Conservation (phyloP, 108 stramenopile genomes). For the Nannochloropsis oceanica region DNA sequence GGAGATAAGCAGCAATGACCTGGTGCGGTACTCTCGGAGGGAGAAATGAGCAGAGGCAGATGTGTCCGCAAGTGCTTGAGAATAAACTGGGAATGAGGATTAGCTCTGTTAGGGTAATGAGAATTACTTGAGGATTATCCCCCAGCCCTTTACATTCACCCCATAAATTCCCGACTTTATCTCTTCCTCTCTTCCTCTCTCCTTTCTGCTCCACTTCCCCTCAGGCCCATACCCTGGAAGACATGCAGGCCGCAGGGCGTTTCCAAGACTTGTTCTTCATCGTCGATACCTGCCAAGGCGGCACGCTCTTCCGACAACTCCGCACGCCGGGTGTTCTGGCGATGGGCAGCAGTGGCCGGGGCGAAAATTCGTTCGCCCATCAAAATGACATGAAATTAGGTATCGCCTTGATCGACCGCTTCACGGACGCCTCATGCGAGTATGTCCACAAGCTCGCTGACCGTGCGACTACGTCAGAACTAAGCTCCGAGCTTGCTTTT, state of each 20-base stretch:
- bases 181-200: neutral
- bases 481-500: neutral
- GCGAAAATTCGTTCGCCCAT: constrained; percentile 63
- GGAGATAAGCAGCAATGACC: constrained; percentile 64
- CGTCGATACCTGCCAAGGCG: constrained; percentile 89
- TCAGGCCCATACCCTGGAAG: neutral
- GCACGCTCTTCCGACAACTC: constrained; percentile 35
- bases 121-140: no score
- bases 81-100: no score
- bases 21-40: neutral
- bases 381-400: constrained; percentile 46
- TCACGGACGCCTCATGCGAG: constrained; percentile 29
- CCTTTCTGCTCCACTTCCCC: constrained; percentile 49
- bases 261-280: constrained; percentile 58
- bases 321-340: constrained; percentile 33
- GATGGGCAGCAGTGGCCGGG: constrained; percentile 50
- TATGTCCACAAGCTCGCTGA: neutral
- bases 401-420: constrained; percentile 55
- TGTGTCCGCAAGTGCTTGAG: no score
- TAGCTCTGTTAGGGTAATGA: no score
- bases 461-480: neutral
- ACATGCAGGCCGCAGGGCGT: constrained; percentile 26
- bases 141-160: no score
- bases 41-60: no score
- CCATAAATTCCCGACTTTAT: no score